Base-by-base conservation (phyloP, 202 grass and related monocot genomes). In the Bolboschoenoplectus hybrid region DNA sequence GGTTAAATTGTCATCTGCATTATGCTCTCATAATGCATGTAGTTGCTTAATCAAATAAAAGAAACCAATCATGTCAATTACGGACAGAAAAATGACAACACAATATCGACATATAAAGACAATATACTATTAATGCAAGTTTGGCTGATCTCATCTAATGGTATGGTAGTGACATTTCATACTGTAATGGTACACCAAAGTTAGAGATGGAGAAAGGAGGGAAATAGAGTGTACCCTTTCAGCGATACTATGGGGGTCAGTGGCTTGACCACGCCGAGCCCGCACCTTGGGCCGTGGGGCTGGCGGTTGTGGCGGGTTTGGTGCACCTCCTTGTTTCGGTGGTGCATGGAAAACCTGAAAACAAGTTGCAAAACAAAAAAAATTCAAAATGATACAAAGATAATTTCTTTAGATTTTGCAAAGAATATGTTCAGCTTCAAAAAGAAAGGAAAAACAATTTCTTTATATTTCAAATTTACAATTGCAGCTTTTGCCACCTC, bases 201-300 rank as follows among this genome's bases (percentile, higher is more conserved):
- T 61, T 80, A 43, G 75, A 60, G 35, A 13, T 8, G 0, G 35
- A 80, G 38, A 61, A 32, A 80, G 35, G 16, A 67, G 6, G 19
- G 20, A 47, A n/a, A 36, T 41, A 81, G 63, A 85, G 40, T 85
- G 84, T 96, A 98, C 97, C 89, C 97, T 90, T 85, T 99, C 93
- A 1, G 97, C 97, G 20, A 99, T 99, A 86, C 97, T 99, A 90
- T 99, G 97, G 39, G 97, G 97, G 57, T 99, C 97, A 0, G 97
- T 99, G 5, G 97, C 97, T 85, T 99, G 97, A 7, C 97, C 94
- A 63, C 97, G 97, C 53, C 97, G 89, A 14, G 94, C 97, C 51
- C 94, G 92, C 86, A 99, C 97, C 87, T 99, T 99, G 0, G 92
- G 92, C 39, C 94, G 93, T 34, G 94, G 94, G 13, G 97, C 97